Evolutionary conservation across 495 filamentous ascomycete species (phyloP).

Genomic region (Neurospora intermedia): DNA sequence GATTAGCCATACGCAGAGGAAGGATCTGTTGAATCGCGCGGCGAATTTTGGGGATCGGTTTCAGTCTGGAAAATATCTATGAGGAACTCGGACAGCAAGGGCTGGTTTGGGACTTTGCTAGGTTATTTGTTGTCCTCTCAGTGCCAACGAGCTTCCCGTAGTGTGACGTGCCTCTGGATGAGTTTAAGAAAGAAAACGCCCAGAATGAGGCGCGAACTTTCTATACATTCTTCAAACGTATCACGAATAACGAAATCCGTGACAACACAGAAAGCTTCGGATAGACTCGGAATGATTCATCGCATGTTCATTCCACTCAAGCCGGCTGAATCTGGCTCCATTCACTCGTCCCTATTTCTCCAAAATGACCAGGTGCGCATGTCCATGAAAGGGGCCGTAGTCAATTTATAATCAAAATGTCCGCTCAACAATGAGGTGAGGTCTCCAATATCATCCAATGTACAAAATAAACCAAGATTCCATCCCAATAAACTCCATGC

Average conservation of each 20-base stretch:
- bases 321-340: neutral
- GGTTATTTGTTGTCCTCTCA: neutral
- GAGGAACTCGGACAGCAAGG: neutral
- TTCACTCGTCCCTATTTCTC: neutral
- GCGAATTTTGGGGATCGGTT: slow-evolving; percentile 78
- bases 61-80: slow-evolving; percentile 61
- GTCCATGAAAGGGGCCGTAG: neutral
- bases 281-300: neutral
- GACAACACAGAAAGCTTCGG: too few relatives aligned
- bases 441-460: neutral
- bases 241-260: neutral
- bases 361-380: neutral
- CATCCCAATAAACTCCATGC: slow-evolving; percentile 3
- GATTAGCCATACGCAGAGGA: slow-evolving; percentile 62
- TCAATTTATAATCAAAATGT: neutral
- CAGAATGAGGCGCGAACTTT: neutral
- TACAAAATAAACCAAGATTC: neutral
- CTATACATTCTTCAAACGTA: neutral
- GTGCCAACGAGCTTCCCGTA: neutral
- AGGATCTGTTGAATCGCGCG: slow-evolving; percentile 70
- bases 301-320: neutral
- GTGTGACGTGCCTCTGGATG: neutral
- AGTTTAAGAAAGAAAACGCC: neutral
- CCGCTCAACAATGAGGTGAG: neutral
- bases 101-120: neutral